phyloP scores from a whole-genome alignment of 306 rosid genomes.

The Betula pendula region DNA sequence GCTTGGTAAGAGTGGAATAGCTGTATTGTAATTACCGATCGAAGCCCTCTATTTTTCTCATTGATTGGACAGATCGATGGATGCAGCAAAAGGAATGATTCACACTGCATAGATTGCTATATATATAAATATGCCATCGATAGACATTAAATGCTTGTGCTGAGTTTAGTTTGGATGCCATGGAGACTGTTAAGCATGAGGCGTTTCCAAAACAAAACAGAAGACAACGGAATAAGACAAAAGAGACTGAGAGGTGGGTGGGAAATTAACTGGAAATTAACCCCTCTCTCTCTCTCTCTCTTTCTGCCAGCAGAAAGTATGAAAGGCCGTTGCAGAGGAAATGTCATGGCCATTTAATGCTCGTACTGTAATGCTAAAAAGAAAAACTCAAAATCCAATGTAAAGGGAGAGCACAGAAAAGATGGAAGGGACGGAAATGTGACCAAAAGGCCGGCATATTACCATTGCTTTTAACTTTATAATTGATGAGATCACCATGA shows the following conservation, averaged over 20 bases:
- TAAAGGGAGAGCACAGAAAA: constrained; percentile 22
- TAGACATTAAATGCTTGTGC: constrained; percentile 23
- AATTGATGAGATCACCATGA: neutral
- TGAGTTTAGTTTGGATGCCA: constrained; percentile 20
- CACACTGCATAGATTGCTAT: neutral
- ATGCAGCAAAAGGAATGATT: constrained; percentile 7
- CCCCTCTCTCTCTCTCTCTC: constrained; percentile 4
- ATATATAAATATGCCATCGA: neutral
- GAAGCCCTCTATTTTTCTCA: no score
- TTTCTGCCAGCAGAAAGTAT: constrained; percentile 36
- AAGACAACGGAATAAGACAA: constrained; percentile 47
- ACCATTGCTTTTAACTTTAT: neutral
- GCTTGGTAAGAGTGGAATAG: no score
- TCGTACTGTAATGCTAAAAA: constrained; percentile 22
- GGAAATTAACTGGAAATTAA: constrained; percentile 29
- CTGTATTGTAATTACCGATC: no score
- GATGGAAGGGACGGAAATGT: constrained; percentile 2
- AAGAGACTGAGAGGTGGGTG: constrained; percentile 36
- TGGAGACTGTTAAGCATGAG: constrained; percentile 21
- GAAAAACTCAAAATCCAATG: constrained; percentile 38
- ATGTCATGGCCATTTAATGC: constrained; percentile 46
- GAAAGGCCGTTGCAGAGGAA: constrained; percentile 44
- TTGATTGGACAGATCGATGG: constrained; percentile 19
- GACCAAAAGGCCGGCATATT: neutral
- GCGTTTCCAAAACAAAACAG: constrained; percentile 27